Conservation (phyloP, 495 filamentous ascomycete genomes). For the Penicillium canescens region DNA sequence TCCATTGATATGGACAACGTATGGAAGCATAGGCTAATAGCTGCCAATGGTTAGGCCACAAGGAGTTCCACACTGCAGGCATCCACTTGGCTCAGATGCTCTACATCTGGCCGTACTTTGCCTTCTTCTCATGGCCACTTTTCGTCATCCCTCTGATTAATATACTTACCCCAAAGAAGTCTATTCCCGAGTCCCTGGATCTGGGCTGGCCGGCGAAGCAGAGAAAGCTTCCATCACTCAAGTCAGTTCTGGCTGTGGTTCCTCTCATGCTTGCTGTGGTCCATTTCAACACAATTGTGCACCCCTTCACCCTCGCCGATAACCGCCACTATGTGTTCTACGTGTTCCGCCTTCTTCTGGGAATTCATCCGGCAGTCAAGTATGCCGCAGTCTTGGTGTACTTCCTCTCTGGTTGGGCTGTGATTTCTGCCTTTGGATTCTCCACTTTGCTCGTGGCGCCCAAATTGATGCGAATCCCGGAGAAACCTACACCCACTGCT, state of each 20-base stretch:
- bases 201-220: constrained; percentile 38
- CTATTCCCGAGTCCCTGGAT: constrained; percentile 39
- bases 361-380: constrained; percentile 58
- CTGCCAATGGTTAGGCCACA: constrained; percentile 62
- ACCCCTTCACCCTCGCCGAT: constrained; percentile 94
- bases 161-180: constrained; percentile 32
- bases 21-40: constrained; percentile 12
- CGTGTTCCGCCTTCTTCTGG: constrained; percentile 81
- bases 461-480: constrained; percentile 23
- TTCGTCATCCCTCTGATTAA: constrained; percentile 55
- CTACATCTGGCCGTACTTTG: constrained; percentile 87
- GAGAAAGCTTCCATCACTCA: constrained; percentile 35
- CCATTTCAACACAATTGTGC: constrained; percentile 85
- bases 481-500: constrained; percentile 10
- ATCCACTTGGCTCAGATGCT: constrained; percentile 91
- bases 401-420: constrained; percentile 59
- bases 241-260: constrained; percentile 38
- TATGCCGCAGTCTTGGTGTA: constrained; percentile 69
- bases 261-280: constrained; percentile 57
- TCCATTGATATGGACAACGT: background rate
- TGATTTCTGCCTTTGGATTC: constrained; percentile 56
- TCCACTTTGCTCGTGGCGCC: constrained; percentile 28
- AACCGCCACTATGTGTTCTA: constrained; percentile 98
- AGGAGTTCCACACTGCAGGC: constrained; percentile 87
- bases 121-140: constrained; percentile 86